These are phyloP conservation scores for Metarhizium rileyi DNA, from an alignment of 2,329 filamentous ascomycete species.

Conservation along the genomic window DNA sequence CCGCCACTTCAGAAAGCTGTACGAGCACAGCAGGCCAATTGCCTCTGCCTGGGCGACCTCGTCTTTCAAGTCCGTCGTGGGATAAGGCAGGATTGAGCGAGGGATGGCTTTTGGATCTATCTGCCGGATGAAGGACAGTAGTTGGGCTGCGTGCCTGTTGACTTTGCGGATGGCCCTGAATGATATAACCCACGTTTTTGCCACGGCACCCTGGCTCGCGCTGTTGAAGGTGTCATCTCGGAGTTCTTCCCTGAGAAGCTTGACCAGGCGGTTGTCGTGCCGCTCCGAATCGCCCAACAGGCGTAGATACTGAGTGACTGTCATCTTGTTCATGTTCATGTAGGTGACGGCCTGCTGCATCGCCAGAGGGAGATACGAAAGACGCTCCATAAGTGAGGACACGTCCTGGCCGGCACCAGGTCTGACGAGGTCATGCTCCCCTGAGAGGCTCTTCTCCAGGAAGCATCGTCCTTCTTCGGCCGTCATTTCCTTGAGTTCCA, in stretches of 20 bases:
- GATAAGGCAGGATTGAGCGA: not conserved
- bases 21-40: not conserved
- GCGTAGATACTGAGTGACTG: conserved; percentile 22
- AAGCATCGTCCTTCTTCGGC: not conserved
- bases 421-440: not conserved
- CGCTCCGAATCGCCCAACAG: conserved; percentile 22
- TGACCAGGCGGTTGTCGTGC: not conserved
- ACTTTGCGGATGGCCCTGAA: conserved; percentile 13
- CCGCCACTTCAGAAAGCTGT: not conserved
- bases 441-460: not conserved
- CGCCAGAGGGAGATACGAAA: conserved; percentile 27
- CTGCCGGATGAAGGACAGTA: conserved; percentile 30
- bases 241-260: not conserved
- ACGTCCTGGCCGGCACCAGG: not conserved
- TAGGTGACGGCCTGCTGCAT: conserved; percentile 32
- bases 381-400: conserved; percentile 10
- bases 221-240: not conserved
- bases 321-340: conserved; percentile 21
- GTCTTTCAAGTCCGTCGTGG: too few species aligned
- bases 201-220: not conserved
- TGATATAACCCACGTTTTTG: not conserved
- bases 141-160: conserved; percentile 19
- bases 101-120: conserved; percentile 18
- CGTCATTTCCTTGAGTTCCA: not conserved
- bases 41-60: not conserved